Base-by-base conservation (phyloP, 2,329 filamentous ascomycete genomes). In the Paecilomyces dactylethromorphus region DNA sequence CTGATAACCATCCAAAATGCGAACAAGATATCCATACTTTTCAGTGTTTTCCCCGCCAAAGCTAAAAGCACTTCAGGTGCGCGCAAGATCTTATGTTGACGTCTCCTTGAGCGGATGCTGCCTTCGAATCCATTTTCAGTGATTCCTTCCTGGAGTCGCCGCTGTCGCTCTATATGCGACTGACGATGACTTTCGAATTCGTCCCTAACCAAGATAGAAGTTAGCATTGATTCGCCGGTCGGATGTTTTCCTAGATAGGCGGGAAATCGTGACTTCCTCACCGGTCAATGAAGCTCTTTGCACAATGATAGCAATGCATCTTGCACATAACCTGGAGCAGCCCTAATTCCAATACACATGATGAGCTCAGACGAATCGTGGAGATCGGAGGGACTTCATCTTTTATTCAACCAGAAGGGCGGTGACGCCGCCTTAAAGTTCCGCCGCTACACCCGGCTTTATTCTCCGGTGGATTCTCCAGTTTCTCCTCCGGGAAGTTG, bases 261-360 rank as follows among this genome's bases (percentile, higher is more conserved):
- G 15, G 5, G 2, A 26, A 18, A 54, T 3, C 18, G 22, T n/a
- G 33, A 22, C 3, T n/a, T 22, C 21, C 33, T 54, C 11, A 62
- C 60, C 60, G 54, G 33, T 62, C 60, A 15, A 62, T 58, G 58
- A 62, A 62, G 49, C 60, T 56, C 51, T 62, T 62, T 12, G 60
- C 56, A 26, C 60, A 62, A 51, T 62, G 60, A 35, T 58, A 56
- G 50, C 60, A 62, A 56, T 62, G 55, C 60, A 62, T 62, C 31
- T 21, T 54, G 57, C 45, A 59, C 50, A 8, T n/a, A 10, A 15
- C 11, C 24, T 52, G 50, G n/a, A 52, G 29, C n/a, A 26, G 21
- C 50, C 6, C 50, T 12, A 52, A 15, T 13, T 10, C 26, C 18
- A 52, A 24, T 10, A 29, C 21, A 13, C 22, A 29, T 52, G 15